These are phyloP conservation scores for Mrakia gelida DNA, from an alignment of 768 basidiomycete species.

Conservation along the genomic window DNA sequence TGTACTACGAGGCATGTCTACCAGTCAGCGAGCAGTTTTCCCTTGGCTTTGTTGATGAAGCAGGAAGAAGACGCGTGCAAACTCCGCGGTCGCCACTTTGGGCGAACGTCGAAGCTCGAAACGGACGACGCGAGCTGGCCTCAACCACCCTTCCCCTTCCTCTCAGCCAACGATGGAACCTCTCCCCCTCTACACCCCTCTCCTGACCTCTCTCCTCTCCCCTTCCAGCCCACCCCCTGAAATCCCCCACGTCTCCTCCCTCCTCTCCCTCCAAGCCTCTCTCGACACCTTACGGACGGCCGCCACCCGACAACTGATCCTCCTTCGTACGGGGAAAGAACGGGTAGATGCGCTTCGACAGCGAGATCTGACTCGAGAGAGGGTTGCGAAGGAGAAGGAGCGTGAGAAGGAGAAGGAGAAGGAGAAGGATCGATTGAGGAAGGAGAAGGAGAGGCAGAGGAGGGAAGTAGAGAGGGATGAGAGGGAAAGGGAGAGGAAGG, in stretches of 20 bases:
- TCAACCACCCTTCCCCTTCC: too few species aligned
- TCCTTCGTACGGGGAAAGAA: neutral
- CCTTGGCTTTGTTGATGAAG: too few species aligned
- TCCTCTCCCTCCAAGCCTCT: neutral
- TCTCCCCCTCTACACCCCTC: neutral
- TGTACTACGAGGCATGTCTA: too few species aligned
- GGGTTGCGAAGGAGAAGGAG: neutral
- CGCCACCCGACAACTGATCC: neutral
- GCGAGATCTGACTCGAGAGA: neutral
- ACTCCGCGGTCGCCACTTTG: too few species aligned
- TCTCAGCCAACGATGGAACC: neutral
- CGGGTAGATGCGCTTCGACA: neutral
- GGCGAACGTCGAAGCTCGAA: too few species aligned
- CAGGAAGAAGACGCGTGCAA: too few species aligned
- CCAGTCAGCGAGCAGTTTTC: too few species aligned
- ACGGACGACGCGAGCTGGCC: too few species aligned
- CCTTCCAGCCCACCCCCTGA: neutral
- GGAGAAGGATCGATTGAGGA: neutral
- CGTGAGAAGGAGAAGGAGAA: constrained; percentile 4
- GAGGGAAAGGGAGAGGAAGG: constrained; percentile 4
- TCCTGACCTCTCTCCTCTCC: neutral
- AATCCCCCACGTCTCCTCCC: neutral
- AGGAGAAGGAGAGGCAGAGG: constrained; percentile 4
- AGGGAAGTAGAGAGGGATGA: constrained; percentile 6
- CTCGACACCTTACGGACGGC: neutral